These are phyloP conservation scores for Rhizodiscina lignyota DNA, from an alignment of 495 filamentous ascomycete genomes.

Conservation along the genomic window DNA sequence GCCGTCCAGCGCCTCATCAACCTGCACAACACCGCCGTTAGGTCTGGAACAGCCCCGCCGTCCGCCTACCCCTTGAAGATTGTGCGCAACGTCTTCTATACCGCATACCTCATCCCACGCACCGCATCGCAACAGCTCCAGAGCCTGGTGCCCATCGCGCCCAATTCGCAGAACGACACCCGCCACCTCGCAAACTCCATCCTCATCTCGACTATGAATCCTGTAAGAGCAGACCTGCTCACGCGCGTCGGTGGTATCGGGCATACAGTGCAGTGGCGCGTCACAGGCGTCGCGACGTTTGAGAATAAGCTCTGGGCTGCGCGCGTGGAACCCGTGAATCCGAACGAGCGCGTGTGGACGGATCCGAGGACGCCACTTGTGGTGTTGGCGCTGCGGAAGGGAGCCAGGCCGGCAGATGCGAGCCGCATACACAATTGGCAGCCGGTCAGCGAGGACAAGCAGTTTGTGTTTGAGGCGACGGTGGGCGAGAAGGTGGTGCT, in stretches of 20 bases:
- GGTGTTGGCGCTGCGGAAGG: slow-evolving; percentile 30
- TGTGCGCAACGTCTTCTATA: slow-evolving; percentile 79
- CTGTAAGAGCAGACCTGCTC: slow-evolving; percentile 47
- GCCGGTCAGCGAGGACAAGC: slow-evolving; percentile 47
- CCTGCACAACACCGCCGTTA: slow-evolving; percentile 49
- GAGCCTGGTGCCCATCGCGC: slow-evolving; percentile 42
- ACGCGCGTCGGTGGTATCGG: slow-evolving; percentile 76
- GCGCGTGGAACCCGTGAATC: slow-evolving; percentile 52
- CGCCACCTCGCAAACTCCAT: slow-evolving; percentile 81
- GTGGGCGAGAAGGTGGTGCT: slow-evolving; percentile 78
- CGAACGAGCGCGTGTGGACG: slow-evolving; percentile 47
- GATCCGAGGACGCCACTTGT: slow-evolving; percentile 37
- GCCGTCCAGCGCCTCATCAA: slow-evolving; percentile 85
- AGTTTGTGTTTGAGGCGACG: slow-evolving; percentile 55
- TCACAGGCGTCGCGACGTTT: slow-evolving; percentile 53
- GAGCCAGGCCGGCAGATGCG: slow-evolving; percentile 63
- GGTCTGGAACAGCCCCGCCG: slow-evolving; percentile 22
- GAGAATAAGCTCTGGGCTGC: slow-evolving; percentile 82
- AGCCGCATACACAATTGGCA: slow-evolving; percentile 75
- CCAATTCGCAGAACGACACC: slow-evolving; percentile 42
- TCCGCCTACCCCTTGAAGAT: slow-evolving; percentile 38
- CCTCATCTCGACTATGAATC: slow-evolving; percentile 57
- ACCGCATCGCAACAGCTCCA: slow-evolving; percentile 54
- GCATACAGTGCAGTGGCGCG: slow-evolving; percentile 63
- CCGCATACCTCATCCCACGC: slow-evolving; percentile 72